Evolutionary conservation across 2,329 filamentous ascomycete species (phyloP).

Genomic region (Neonectria punicea): DNA sequence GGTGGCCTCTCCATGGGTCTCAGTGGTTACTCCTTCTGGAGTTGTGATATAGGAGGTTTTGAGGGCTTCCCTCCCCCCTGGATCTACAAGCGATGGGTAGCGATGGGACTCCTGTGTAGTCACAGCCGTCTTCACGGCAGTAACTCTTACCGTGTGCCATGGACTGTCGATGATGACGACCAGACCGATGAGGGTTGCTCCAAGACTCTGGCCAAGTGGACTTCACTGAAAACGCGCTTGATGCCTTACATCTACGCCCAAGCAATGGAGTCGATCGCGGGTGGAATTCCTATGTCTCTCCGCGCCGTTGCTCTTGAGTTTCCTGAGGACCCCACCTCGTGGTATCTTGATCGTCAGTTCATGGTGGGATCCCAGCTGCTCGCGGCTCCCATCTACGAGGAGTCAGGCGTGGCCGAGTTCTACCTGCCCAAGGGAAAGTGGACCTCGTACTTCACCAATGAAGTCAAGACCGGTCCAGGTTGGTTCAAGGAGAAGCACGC

Average conservation of each 20-base stretch:
- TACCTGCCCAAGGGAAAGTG: conserved; percentile 66
- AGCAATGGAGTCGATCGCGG: conserved; percentile 52
- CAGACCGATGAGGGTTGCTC: conserved; percentile 64
- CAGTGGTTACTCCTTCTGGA: conserved; percentile 75
- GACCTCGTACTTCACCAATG: conserved; percentile 61
- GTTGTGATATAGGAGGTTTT: conserved; percentile 77
- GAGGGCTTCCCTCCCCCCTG: conserved; percentile 74
- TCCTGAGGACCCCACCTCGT: conserved; percentile 74
- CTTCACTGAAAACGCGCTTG: conserved; percentile 60
- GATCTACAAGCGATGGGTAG: conserved; percentile 82
- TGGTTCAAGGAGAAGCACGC: conserved; percentile 71
- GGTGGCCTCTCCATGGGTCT: conserved; percentile 73
- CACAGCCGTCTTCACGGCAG: conserved; percentile 78
- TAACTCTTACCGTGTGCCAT: conserved; percentile 78
- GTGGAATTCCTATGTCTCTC: conserved; percentile 70
- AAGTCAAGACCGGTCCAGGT: conserved; percentile 59
- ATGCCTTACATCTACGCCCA: conserved; percentile 64
- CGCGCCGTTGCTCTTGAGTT: conserved; percentile 77
- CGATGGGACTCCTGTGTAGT: conserved; percentile 77
- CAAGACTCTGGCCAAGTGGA: conserved; percentile 59
- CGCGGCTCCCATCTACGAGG: conserved; percentile 71
- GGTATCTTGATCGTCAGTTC: conserved; percentile 76
- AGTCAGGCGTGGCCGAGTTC: conserved; percentile 72
- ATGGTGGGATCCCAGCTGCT: conserved; percentile 75
- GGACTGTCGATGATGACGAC: conserved; percentile 75